Base-by-base conservation (phyloP, 1,284 basidiomycete species). In the Phellopilus nigrolimitatus region DNA sequence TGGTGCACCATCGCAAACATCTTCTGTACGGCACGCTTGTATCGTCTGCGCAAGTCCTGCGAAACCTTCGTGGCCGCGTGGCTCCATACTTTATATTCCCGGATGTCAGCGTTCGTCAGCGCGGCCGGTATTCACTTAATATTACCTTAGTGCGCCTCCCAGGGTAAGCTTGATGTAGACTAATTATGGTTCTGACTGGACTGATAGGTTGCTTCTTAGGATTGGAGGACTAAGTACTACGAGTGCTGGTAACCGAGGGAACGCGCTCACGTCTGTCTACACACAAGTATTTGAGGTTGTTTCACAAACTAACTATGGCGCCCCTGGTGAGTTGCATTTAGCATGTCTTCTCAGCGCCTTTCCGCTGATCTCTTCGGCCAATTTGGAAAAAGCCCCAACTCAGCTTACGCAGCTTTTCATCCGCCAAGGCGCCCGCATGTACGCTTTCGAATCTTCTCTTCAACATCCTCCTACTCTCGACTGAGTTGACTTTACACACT, bases 61-160 rank as follows among this genome's bases (percentile, higher is more conserved):
- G 84, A 56, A 86, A 93, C 63, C 73, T 83, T 36, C 80, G 88
- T 64, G 89, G 89, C 37, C 80, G 83, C 31, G 72, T 76, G 57
- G 88, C 89, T 6, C 72, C 89, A 30, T 94, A 88, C 66, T 94
- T 95, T 62, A 71, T 93, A 46, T 95, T 95, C 62, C 85, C 92
- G 6, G 93, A 95, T 65, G 87, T 91, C 58, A 90, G 88, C 62
- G 80, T 95, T 50, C 78, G 88, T 10, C 79, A 77, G 70, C 72
- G 78, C 25, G 92, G 92, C 12, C 76, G 74, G 12, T 95, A 86
- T 68, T 78, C 82, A 58, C 72, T 95, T 40, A 79, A 82, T 45
- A 78, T 94, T 48, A 82, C 78, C 13, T 73, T 95, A 40, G 73
- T 91, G 66, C 76, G 80, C 62, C 76, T 94, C 58, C 84, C 86